A percentile compares a stretch with the other conserved stretches of the same genome.
Conservation (phyloP, 1,284 basidiomycete genomes). For the Nidula niveotomentosa region DNA sequence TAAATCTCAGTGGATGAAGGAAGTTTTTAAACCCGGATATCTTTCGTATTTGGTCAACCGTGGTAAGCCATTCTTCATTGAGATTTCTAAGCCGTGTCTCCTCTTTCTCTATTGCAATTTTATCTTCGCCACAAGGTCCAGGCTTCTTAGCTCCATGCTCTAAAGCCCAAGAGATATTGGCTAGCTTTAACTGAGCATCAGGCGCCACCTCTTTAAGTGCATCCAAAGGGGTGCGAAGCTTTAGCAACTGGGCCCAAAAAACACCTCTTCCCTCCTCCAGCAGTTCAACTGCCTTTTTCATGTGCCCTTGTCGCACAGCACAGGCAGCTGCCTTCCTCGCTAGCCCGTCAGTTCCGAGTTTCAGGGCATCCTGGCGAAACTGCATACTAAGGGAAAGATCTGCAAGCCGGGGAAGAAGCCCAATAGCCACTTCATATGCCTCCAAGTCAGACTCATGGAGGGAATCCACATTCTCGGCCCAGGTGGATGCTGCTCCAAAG, state of each 20-base stretch:
- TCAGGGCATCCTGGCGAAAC: no score
- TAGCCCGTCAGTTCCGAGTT: neutral
- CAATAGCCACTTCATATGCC: no score
- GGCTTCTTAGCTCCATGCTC: neutral
- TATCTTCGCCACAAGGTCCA: neutral
- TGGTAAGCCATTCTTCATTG: neutral
- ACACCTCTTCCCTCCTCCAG: slow-evolving; percentile 3
- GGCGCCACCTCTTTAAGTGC: neutral
- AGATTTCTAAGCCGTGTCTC: neutral
- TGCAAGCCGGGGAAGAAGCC: no score
- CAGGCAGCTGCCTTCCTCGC: slow-evolving; percentile 1
- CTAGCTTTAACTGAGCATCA: neutral
- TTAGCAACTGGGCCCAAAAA: slow-evolving; percentile 1
- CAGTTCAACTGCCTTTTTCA: slow-evolving; percentile 2
- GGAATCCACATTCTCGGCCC: no score
- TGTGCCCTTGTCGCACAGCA: neutral
- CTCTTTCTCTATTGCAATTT: neutral
- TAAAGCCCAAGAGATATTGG: neutral
- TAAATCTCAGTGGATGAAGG: neutral
- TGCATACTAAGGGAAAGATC: no score
- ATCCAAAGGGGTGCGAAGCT: neutral
- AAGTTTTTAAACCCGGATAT: neutral
- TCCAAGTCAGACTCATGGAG: no score
- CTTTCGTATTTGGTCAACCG: neutral
- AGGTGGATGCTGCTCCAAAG: no score